Evolutionary conservation across 768 basidiomycete species (phyloP).

Genomic region (Tylopilus plumbeoviolaceoides): DNA sequence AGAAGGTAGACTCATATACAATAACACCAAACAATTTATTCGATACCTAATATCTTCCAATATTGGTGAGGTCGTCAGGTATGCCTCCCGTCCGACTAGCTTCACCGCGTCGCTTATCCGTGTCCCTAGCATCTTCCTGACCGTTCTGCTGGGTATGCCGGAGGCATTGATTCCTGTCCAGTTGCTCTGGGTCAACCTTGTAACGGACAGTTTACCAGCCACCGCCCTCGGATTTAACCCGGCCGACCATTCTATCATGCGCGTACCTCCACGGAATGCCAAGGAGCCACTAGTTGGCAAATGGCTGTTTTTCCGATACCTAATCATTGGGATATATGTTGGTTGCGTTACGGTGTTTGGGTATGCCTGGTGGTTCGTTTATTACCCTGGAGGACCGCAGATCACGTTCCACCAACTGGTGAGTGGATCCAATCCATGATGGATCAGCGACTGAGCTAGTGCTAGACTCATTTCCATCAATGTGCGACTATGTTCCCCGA

Average conservation of each 20-base stretch:
- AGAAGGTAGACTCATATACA: conserved; percentile 96
- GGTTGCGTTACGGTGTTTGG: conserved; percentile 94
- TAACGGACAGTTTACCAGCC: conserved; percentile 94
- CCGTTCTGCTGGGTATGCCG: conserved; percentile 98
- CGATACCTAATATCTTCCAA: conserved; percentile 98
- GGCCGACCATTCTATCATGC: conserved; percentile 95
- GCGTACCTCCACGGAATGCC: conserved; percentile 84
- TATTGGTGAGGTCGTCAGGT: conserved; percentile 93
- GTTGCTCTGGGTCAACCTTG: conserved; percentile 97
- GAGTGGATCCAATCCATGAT: conserved; percentile 31
- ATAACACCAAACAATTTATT: conserved; percentile 99
- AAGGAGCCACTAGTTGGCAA: conserved; percentile 86
- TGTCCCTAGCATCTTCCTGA: conserved; percentile 82
- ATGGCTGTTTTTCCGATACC: conserved; percentile 96
- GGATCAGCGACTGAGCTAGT: conserved; percentile 2
- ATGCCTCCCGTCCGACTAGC: neutral
- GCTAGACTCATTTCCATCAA: conserved; percentile 93
- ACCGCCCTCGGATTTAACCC: conserved; percentile 98
- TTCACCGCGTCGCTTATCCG: neutral
- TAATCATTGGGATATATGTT: conserved; percentile 91
- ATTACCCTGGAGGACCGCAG: conserved; percentile 85
- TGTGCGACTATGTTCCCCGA: conserved; percentile 79
- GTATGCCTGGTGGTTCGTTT: conserved; percentile 99
- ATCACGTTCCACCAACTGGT: conserved; percentile 93
- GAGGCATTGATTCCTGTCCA: conserved; percentile 98